Base-by-base conservation (phyloP, 495 filamentous ascomycete genomes). In the Letharia columbiana region DNA sequence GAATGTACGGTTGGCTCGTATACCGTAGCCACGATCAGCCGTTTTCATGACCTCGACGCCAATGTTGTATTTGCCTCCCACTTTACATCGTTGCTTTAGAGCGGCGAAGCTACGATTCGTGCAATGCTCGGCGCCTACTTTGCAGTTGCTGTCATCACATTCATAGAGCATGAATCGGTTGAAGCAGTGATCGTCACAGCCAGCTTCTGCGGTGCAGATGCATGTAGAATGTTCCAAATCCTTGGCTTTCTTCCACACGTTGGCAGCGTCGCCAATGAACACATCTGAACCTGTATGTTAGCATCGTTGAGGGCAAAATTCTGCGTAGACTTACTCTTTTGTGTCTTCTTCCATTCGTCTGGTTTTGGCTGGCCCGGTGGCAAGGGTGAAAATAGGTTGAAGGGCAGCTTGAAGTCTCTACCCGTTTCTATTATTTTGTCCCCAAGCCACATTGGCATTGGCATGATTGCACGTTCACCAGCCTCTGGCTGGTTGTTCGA, bases 161-260 rank as follows among this genome's bases (percentile, higher is more conserved):
- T 98, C 94, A 74, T 96, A 96, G 65, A 94, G 86, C 91, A 98
- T 97, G 77, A 90, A 90, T 57, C 91, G 85, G 72, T 98, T 98
- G 71, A 93, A 87, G 76, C 94, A 98, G 67, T 87, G 80, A 62
- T 96, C 91, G 68, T 86, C 91, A 72, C 94, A 98, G 40, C 91
- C 91, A 52, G 84, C 86, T 39, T 90, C 87, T 50, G 82, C 78
- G 15, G 78, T 83, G 75, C 94, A 98, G 67, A 91, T 86, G 74
- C 94, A 98, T 50, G 82, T 84, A 33, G 88, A 92, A 47, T 89
- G 80, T 64, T 91, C 88, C 65, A 88, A 81, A 20, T 84, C 83
- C 56, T 87, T 88, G 65, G 83, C 85, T 68, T 89, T 90, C 72
- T 89, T 90, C 93, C 94, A 97, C 67, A 89, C 80, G 17, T 85